A percentile compares a stretch with the other conserved stretches of the same genome.
Conservation (phyloP, 148 eudicot genomes). For the Fallopia convolvulus region DNA sequence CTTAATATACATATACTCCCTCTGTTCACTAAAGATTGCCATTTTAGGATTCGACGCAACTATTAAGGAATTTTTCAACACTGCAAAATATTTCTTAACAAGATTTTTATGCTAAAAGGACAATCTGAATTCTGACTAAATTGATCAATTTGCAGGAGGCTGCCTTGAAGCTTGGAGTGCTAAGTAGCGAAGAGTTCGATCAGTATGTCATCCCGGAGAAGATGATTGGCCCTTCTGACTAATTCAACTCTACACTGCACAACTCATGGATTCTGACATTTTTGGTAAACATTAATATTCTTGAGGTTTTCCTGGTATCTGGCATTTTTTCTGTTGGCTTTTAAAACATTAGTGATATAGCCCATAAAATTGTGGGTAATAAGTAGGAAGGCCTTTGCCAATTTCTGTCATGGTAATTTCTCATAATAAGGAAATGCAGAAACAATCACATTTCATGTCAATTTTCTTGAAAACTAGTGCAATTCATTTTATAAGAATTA, state of each 20-base stretch:
- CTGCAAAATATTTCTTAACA: no score
- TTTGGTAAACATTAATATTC: background rate
- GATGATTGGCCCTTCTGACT: constrained; percentile 93
- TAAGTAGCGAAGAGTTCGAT: constrained; percentile 80
- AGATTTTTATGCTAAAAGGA: no score
- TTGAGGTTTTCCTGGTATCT: background rate
- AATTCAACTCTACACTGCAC: background rate
- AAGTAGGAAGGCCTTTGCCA: background rate
- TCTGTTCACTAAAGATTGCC: no score
- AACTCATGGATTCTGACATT: background rate
- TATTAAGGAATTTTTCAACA: no score
- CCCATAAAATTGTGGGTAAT: background rate
- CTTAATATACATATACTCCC: no score
- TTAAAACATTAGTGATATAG: background rate
- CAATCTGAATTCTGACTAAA: background rate
- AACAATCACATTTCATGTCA: background rate
- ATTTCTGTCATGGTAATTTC: background rate
- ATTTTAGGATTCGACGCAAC: no score
- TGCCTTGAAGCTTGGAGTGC: constrained; percentile 76
- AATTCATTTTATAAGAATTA: no score
- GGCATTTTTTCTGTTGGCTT: background rate
- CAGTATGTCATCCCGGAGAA: constrained; percentile 73
- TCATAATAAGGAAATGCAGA: background rate
- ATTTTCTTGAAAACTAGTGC: background rate
- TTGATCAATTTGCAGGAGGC: constrained; percentile 56